These are phyloP conservation scores for Diaporthe capsici DNA, from an alignment of 2,329 filamentous ascomycete species.

Conservation along the genomic window DNA sequence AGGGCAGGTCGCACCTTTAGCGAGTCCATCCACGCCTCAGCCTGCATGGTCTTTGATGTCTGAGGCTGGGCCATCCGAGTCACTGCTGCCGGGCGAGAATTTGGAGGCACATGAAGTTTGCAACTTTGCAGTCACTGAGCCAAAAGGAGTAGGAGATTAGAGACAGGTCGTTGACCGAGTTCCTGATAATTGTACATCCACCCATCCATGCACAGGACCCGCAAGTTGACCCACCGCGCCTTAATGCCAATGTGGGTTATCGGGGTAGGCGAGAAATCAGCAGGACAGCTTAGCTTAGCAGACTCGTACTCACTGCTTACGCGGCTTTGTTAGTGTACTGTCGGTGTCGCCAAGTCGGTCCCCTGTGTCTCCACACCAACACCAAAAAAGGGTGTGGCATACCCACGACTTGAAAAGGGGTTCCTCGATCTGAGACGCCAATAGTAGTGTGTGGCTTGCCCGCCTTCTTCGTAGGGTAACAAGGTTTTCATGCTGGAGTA, in stretches of 20 bases:
- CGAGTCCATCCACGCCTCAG: background rate
- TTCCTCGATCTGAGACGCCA: background rate
- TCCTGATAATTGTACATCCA: background rate
- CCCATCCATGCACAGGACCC: slow-evolving; percentile 1
- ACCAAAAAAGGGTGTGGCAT: background rate
- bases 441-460: too few species aligned
- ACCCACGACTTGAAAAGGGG: slow-evolving; percentile 18
- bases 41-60: background rate
- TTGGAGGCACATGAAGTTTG: background rate
- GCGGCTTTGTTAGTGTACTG: background rate
- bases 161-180: slow-evolving; percentile 22
- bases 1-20: background rate
- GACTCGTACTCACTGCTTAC: background rate
- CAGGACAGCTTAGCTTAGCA: background rate
- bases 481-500: background rate
- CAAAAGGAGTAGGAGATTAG: background rate
- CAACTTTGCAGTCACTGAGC: background rate
- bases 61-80: slow-evolving; percentile 25
- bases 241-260: slow-evolving; percentile 11
- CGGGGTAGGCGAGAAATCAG: background rate
- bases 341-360: background rate
- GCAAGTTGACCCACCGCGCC: slow-evolving; percentile 7
- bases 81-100: slow-evolving; percentile 9
- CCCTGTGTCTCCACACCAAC: slow-evolving; percentile 5
- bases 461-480: background rate